Evolutionary conservation across 129 eudicot species (phyloP).

Genomic region (Pittosporum tobira): DNA sequence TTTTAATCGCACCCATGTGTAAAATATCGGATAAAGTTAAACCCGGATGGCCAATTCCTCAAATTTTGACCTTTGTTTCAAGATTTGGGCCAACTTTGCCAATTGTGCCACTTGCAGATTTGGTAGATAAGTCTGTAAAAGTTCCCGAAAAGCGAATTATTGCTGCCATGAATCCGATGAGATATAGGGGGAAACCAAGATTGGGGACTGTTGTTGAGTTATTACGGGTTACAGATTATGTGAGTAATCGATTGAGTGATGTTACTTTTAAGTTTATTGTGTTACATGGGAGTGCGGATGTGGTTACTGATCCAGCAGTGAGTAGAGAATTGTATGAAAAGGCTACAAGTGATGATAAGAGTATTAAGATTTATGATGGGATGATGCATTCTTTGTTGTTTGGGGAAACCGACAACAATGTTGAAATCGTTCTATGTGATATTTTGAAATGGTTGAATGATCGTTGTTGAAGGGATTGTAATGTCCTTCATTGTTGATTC

Average conservation of each 20-base stretch:
- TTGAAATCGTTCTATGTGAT: slow-evolving; percentile 61
- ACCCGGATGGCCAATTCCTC: slow-evolving; percentile 84
- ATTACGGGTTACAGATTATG: slow-evolving; percentile 54
- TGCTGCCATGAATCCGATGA: slow-evolving; percentile 60
- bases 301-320: slow-evolving; percentile 77
- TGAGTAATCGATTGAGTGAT: slow-evolving; percentile 34
- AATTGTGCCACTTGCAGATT: slow-evolving; percentile 74
- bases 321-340: slow-evolving; percentile 56
- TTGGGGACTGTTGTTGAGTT: slow-evolving; percentile 72
- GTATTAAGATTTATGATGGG: slow-evolving; percentile 59
- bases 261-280: slow-evolving; percentile 56
- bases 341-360: slow-evolving; percentile 70
- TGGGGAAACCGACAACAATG: slow-evolving; percentile 88
- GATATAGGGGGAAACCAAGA: slow-evolving; percentile 82
- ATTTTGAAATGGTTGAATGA: slow-evolving; percentile 60
- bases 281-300: slow-evolving; percentile 75
- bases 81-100: slow-evolving; percentile 65
- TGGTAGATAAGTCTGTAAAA: slow-evolving; percentile 65
- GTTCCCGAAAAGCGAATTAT: slow-evolving; percentile 51
- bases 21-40: slow-evolving; percentile 56
- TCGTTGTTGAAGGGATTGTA: slow-evolving; percentile 28
- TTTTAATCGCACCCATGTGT: slow-evolving; percentile 85
- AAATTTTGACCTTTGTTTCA: slow-evolving; percentile 47
- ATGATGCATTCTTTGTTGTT: slow-evolving; percentile 93
- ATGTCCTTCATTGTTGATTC: background rate